Base-by-base conservation (phyloP, 129 eudicot species). In the Glebionis coronaria region DNA sequence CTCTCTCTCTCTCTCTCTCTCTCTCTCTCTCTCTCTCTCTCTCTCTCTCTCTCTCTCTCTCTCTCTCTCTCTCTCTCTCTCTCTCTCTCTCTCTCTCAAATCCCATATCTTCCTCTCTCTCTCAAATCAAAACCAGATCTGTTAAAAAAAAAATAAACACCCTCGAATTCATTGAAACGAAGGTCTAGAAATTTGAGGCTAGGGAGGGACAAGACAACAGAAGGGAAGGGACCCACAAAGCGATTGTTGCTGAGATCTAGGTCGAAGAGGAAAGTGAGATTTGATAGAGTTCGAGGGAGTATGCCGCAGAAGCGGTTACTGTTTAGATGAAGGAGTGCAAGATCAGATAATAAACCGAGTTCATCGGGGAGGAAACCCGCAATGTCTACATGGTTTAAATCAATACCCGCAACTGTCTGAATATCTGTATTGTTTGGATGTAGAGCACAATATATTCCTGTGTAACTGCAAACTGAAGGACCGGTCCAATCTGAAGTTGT, bases 161-260 rank as follows among this genome's bases (percentile, higher is more conserved):
- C 97, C 54, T 87, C 94, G 29, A 91, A 91, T 49, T 87, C 90
- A 44, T 91, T 91, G 82, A 10, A 91, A 4, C 96, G 86, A 45
- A 91, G 73, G 74, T 91, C 96, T 3, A 88, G 86, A 68, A 44
- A 91, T 11, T 61, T 67, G 18, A 91, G 80, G 1, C 71, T 75
- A 3, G 93, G 90, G 11, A 88, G 69, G 3, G 87, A 79, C 42
- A 88, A 82, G 70, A 88, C 80, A 4, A 83, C 84, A 1, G 73
- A 59, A 23, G 97, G 97, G 75, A 91, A 91, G 6, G 85, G 81
- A 10, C 97, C 97, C 2, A 88, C 97, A 19, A 87, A 90, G 2
- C 95, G 65, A 66, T 90, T 90, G 69, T 84, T 87, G 61, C 97
- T 90, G 31, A 90, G 82, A 44, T 90, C 97, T 11, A 90, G 89